These are phyloP conservation scores for Acanthamoeba lenticulata DNA, from an alignment of 208 protist species.

Conservation along the genomic window DNA sequence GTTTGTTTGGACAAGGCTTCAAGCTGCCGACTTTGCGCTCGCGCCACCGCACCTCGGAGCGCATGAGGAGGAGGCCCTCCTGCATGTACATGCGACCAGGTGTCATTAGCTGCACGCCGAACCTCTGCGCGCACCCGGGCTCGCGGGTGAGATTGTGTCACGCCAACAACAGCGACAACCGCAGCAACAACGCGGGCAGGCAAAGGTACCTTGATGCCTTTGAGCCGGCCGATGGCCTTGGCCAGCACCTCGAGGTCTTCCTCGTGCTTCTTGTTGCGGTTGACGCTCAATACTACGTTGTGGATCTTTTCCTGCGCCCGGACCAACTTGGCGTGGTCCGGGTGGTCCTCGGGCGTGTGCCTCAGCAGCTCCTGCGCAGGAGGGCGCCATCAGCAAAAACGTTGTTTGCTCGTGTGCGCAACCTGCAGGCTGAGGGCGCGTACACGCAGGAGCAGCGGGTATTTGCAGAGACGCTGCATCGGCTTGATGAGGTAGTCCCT, in stretches of 20 bases:
- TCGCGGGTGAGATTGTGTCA: too few relatives aligned
- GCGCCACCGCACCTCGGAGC: neutral
- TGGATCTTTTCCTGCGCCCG: slow-evolving; percentile 29
- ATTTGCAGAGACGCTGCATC: neutral
- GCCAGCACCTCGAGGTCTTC: slow-evolving; percentile 32
- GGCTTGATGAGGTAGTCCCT: slow-evolving; percentile 55
- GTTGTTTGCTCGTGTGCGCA: neutral
- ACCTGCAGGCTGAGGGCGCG: neutral
- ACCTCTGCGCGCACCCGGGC: neutral
- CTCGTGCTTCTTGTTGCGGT: neutral
- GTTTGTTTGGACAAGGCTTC: neutral
- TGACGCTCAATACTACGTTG: slow-evolving; percentile 1
- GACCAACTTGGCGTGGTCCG: neutral
- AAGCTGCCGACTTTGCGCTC: neutral
- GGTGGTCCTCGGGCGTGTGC: neutral
- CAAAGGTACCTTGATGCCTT: neutral
- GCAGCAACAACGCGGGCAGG: neutral
- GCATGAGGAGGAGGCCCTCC: neutral
- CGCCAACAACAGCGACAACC: neutral
- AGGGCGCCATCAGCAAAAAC: neutral
- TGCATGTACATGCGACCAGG: neutral
- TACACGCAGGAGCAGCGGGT: neutral
- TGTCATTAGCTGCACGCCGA: neutral
- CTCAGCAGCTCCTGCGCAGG: slow-evolving; percentile 5
- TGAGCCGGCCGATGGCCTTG: neutral